These are phyloP conservation scores for Euphrasia confusa DNA, from an alignment of 257 asterid genomes.

Conservation along the genomic window DNA sequence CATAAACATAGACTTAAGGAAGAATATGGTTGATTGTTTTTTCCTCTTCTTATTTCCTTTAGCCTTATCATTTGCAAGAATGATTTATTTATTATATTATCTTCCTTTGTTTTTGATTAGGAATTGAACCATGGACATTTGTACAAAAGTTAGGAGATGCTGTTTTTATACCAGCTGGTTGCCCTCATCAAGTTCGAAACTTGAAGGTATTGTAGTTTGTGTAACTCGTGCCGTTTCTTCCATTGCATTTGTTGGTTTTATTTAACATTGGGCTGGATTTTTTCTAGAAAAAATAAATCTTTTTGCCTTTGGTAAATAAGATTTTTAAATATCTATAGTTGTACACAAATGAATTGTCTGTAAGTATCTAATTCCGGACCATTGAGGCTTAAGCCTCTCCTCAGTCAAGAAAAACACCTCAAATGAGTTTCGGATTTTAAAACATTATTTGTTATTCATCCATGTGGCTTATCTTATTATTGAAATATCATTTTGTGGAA, in stretches of 20 bases:
- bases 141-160: conserved; percentile 48
- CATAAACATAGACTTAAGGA: conserved; percentile 42
- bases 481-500: neutral
- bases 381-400: no score
- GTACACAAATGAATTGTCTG: no score
- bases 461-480: no score
- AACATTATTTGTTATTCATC: no score
- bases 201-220: conserved; percentile 32
- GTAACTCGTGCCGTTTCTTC: neutral
- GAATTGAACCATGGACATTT: conserved; percentile 51
- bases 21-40: conserved; percentile 36
- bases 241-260: neutral
- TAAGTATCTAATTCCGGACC: no score
- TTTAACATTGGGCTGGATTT: no score
- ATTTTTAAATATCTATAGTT: no score
- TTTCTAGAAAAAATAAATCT: no score
- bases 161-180: conserved; percentile 43
- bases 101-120: conserved; percentile 23
- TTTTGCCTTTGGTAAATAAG: no score
- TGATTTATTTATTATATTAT: conserved; percentile 10
- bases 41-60: neutral
- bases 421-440: no score
- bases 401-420: no score
- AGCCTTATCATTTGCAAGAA: neutral
- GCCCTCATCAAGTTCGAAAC: conserved; percentile 51